A percentile compares a stretch with the other conserved stretches of the same genome.
Conservation (phyloP, 106 monocot species). For the Cymbidium sinense region DNA sequence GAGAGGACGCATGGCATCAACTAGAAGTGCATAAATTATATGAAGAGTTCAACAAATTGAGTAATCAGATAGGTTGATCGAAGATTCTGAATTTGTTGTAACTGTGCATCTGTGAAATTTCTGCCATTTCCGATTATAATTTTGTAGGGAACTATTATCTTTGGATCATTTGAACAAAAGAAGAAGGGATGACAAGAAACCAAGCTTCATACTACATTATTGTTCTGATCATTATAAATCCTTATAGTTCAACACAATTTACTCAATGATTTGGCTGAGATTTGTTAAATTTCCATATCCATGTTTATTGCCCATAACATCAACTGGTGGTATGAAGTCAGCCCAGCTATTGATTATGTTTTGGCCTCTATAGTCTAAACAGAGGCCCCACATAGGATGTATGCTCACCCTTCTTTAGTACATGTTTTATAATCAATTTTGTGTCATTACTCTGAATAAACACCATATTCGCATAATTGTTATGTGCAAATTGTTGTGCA, state of each 20-base stretch:
- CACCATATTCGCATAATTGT: neutral
- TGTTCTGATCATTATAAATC: neutral
- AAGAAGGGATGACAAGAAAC: neutral
- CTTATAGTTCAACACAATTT: neutral
- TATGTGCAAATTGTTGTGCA: slow-evolving; percentile 3
- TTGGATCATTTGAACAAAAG: neutral
- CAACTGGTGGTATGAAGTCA: neutral
- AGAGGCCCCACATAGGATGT: neutral
- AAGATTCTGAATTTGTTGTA: neutral
- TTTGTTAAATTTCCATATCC: neutral
- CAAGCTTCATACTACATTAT: neutral
- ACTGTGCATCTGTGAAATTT: neutral
- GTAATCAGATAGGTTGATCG: neutral
- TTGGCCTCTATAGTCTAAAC: neutral
- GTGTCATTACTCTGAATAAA: neutral
- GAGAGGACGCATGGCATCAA: neutral
- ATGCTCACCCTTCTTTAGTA: neutral
- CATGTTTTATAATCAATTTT: neutral
- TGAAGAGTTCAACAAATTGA: neutral
- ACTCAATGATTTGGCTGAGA: neutral
- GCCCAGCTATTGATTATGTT: neutral
- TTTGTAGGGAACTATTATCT: neutral
- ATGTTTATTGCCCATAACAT: neutral
- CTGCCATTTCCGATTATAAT: neutral
- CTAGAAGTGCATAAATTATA: neutral